These are phyloP conservation scores for Tillandsia leiboldiana DNA, from an alignment of 176 grass and related monocot species.

Conservation along the genomic window DNA sequence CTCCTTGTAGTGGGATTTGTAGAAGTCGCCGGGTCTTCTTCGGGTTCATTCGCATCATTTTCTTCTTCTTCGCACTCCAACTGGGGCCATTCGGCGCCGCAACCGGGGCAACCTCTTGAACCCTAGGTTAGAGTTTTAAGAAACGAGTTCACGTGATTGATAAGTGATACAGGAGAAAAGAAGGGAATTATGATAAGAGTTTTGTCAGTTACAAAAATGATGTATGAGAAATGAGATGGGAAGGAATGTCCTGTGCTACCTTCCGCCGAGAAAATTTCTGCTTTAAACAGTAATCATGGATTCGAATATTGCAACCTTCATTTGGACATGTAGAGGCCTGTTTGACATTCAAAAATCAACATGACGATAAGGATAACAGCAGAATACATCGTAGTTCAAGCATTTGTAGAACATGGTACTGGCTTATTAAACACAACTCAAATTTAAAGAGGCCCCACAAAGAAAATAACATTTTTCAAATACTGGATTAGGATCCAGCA, in stretches of 20 bases:
- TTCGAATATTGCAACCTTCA: conserved; percentile 61
- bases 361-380: not conserved
- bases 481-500: too few species aligned
- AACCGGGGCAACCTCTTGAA: conserved; percentile 57
- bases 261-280: conserved; percentile 63
- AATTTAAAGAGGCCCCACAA: too few species aligned
- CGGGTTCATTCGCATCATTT: conserved; percentile 9
- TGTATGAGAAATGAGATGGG: not conserved
- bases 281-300: conserved; percentile 80
- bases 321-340: conserved; percentile 62
- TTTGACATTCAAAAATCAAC: conserved; percentile 9
- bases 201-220: not conserved
- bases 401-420: too few species aligned
- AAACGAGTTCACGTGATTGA: not conserved
- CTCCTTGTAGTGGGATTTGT: conserved; percentile 18
- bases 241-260: conserved; percentile 22
- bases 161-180: not conserved
- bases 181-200: not conserved
- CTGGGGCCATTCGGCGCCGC: conserved; percentile 50
- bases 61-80: conserved; percentile 33
- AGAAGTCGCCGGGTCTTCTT: conserved; percentile 17
- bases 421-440: too few species aligned
- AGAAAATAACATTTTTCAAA: too few species aligned
- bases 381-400: not conserved
- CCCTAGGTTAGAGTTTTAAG: conserved; percentile 25